Base-by-base conservation (phyloP, 495 filamentous ascomycete genomes). In the Cudoniella acicularis region DNA sequence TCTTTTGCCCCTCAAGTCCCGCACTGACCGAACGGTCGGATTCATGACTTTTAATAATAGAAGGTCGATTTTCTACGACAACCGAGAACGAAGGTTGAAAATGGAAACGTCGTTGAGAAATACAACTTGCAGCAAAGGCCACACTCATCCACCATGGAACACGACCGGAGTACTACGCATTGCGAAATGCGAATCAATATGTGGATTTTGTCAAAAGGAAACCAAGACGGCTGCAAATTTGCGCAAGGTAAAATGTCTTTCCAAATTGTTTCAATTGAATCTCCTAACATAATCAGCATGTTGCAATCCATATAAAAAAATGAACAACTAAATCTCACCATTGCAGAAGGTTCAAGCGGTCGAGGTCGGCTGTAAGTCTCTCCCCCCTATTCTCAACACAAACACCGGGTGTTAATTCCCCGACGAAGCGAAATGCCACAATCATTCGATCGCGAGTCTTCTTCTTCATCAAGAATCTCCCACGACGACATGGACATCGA, bases 231-330 rank as follows among this genome's bases (percentile, higher is more conserved):
- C 63, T 21, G 63, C 63, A 42, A 66, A 66, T 47, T 26, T 66
- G 9, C 53, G 63, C 40, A 66, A 66, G 59, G 63, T 66, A 1
- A 8, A 36, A 23, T 24, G 43, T 13, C 41, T 3, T n/a, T 23
- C 18, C 2, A 1, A 22, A 26, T 27, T 52, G 10, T 13, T 3
- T 11, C 10, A 23, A 6, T 45, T 48, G 20, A 62, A 13, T 18
- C 2, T 40, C n/a, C 25, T 20, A 9, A 6, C 20, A 49, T 8
- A 24, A 11, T 27, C 26, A 66, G 63, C 63, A 66, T 52, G 63
- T 66, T 26, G 63, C 63, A 11, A 66, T 66, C 26, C 63, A 66
- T 49, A 62, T 66, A 18, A 66, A 66, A n/a, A 43, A 66, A 66
- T 50, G 63, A 66, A 23, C 17, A 60, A 13, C 50, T 66, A 1